A percentile compares a stretch with the other conserved stretches of the same genome.
Evolutionary conservation across 805 yeast genomes (phyloP).

Genomic region (Barnettozyma californica): DNA sequence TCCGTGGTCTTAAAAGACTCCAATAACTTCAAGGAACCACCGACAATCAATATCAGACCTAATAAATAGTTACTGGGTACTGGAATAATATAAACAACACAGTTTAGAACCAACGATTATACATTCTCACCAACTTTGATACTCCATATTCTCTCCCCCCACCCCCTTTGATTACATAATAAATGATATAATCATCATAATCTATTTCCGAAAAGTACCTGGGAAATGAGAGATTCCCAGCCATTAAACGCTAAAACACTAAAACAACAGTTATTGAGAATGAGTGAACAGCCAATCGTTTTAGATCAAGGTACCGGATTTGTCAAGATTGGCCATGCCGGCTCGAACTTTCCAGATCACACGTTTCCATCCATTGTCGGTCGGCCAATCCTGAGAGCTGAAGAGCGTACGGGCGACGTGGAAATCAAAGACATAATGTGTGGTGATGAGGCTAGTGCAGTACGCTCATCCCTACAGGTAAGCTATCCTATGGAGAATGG

Average conservation of each 20-base stretch:
- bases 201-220: background rate
- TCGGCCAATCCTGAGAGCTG: slow-evolving; percentile 94
- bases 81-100: background rate
- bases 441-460: slow-evolving; percentile 91
- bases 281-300: slow-evolving; percentile 40
- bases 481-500: slow-evolving; percentile 99
- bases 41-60: slow-evolving; percentile 18
- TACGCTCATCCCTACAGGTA: slow-evolving; percentile 82
- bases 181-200: background rate
- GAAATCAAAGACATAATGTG: slow-evolving; percentile 96
- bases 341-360: slow-evolving; percentile 93
- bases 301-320: slow-evolving; percentile 99
- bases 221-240: background rate
- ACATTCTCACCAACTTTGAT: too few relatives aligned
- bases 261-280: slow-evolving; percentile 5
- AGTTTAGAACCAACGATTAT: background rate
- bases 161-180: background rate
- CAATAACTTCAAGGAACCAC: slow-evolving; percentile 8
- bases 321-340: slow-evolving; percentile 94
- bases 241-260: background rate
- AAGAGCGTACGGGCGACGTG: slow-evolving; percentile 72
- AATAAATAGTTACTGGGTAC: slow-evolving; percentile 1
- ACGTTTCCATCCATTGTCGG: slow-evolving; percentile 98
- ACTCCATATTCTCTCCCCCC: too few relatives aligned
- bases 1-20: slow-evolving; percentile 13